Evolutionary conservation across 2,329 filamentous ascomycete species (phyloP), one percentile per base, ranked within the genome.

Genomic region (Tolypocladium cylindrosporum): DNA sequence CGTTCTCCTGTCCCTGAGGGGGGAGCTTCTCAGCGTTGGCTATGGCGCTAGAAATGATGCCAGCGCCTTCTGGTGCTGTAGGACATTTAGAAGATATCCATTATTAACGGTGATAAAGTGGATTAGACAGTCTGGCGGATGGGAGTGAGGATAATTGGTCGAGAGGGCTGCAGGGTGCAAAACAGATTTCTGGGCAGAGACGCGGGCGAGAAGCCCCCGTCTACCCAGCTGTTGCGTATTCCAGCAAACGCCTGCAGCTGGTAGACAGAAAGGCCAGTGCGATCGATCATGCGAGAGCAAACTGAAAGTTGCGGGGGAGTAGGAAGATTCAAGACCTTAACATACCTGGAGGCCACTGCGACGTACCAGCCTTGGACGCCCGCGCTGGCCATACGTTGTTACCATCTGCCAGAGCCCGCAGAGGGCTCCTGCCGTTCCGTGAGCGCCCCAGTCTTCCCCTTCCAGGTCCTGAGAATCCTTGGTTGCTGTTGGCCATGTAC

Each of bases 11-110:
- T 16, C 86, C 88, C 64, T 79, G 80, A 2, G 83, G 79, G 16
- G 83, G 80, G 62, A 85, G 76, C 65, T 87, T 89, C 60, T 88
- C 90, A 36, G 91, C 91, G 69, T 91, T 95, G 60, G 92, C 91
- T 67, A 96, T 97, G 53, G 93, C 92, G 64, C 84, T 88, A 34
- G 91, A 95, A 62, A 97, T 97, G 69, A 97, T 96, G 57, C 92
- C 91, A 13, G 75, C 72, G 57, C 75, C 75, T 74, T 88, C 84
- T 64, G 63, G 48, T 51, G 14, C 55, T 59, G 34, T 54, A 21
- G n/a, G 39, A 8, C 24, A 19, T 14, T 57, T 40, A 57, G 57
- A 24, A 14, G 3, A 36, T 34, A 34, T 8, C 2, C 3, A 50
- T 43, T 13, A 11, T 39, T 36, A 3, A 27, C 21, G 19, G 31